Percentiles rank a stretch among this genome's conserved stretches.
Conservation (phyloP, 306 rosid species). For the Medicago truncatula region MtrunA17r5.0-ANR NC_053049.1:45135501-45136000, state of each 20-base stretch:
- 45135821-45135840: constrained; percentile 42
- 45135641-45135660: too few species aligned
- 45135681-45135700: too few species aligned
- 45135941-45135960: constrained; percentile 22
- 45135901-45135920: constrained; percentile 31
- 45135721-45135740: constrained; percentile 15
- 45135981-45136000: constrained; percentile 28
- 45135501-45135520: constrained; percentile 67
- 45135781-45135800: constrained; percentile 50
- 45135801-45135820: constrained; percentile 45
- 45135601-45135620: too few species aligned
- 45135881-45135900: constrained; percentile 15
- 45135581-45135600: too few species aligned
- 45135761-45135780: constrained; percentile 47
- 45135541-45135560: background rate
- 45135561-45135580: too few species aligned
- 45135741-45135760: constrained; percentile 42
- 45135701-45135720: background rate
- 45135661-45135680: too few species aligned
- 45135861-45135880: constrained; percentile 33
- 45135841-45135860: constrained; percentile 18
- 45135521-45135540: constrained; percentile 52
- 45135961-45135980: constrained; percentile 23
- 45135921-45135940: constrained; percentile 15
- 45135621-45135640: too few species aligned